Conservation (phyloP, 805 yeast genomes). For the Aciculoconidium aculeatum region DNA sequence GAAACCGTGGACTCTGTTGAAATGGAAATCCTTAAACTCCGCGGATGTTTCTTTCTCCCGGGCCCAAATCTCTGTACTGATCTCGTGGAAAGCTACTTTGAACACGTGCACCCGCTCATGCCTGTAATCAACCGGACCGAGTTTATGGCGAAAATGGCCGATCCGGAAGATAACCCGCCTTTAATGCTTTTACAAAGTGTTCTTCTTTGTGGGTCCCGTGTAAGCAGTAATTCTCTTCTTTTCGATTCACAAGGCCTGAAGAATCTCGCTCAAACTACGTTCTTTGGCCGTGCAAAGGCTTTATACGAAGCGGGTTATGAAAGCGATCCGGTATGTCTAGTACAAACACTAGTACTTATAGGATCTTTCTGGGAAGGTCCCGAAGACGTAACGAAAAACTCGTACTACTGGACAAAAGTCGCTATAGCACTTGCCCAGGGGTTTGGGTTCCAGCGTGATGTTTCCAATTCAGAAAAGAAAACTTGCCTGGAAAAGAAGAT, state of each 20-base stretch:
- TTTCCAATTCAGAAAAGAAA: slow-evolving; percentile 33
- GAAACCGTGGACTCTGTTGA: slow-evolving; percentile 50
- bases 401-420: slow-evolving; percentile 63
- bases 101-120: slow-evolving; percentile 57
- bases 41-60: slow-evolving; percentile 72
- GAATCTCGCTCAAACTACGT: slow-evolving; percentile 43
- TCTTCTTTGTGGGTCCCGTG: slow-evolving; percentile 61
- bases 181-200: slow-evolving; percentile 63
- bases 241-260: slow-evolving; percentile 48
- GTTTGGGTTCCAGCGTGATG: slow-evolving; percentile 65
- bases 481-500: slow-evolving; percentile 39
- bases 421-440: slow-evolving; percentile 71
- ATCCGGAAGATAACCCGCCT: slow-evolving; percentile 55
- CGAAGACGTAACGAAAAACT: slow-evolving; percentile 59
- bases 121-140: slow-evolving; percentile 62
- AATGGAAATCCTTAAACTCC: slow-evolving; percentile 52
- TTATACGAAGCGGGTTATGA: slow-evolving; percentile 67
- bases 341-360: slow-evolving; percentile 57
- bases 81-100: slow-evolving; percentile 57
- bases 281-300: slow-evolving; percentile 69
- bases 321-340: slow-evolving; percentile 52
- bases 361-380: slow-evolving; percentile 74
- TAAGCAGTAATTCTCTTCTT: slow-evolving; percentile 47
- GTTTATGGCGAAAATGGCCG: slow-evolving; percentile 53
- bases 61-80: slow-evolving; percentile 51